A percentile compares a stretch with the other conserved stretches of the same genome.
Evolutionary conservation across 805 yeast genomes (phyloP).

Genomic region (Wickerhamiella slavikovae): DNA sequence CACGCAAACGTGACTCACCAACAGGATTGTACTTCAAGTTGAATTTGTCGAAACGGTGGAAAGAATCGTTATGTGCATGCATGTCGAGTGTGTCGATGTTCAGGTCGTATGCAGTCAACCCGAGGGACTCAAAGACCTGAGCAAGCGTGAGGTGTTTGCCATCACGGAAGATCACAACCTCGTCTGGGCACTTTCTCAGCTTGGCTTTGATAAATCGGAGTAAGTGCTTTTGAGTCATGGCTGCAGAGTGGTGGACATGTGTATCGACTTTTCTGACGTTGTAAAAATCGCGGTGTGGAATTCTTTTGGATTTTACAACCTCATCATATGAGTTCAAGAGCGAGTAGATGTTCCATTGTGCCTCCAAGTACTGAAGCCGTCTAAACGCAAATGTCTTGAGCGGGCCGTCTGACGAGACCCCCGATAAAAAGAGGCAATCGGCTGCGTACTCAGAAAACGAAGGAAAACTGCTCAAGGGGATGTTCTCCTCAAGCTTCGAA

Average conservation of each 20-base stretch:
- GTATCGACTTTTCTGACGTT: conserved; percentile 94
- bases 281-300: conserved; percentile 94
- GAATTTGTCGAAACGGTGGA: conserved; percentile 95
- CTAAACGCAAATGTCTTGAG: conserved; percentile 90
- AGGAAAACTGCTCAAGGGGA: conserved; percentile 41
- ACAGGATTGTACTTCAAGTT: conserved; percentile 93
- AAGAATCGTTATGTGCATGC: conserved; percentile 98
- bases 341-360: conserved; percentile 85
- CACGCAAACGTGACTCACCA: conserved; percentile 94
- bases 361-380: conserved; percentile 81
- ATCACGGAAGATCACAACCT: conserved; percentile 85
- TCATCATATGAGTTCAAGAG: conserved; percentile 85
- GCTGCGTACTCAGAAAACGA: conserved; percentile 64
- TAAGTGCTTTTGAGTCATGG: conserved; percentile 96
- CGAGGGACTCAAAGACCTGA: conserved; percentile 82
- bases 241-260: conserved; percentile 96
- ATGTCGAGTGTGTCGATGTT: conserved; percentile 93
- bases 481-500: conserved; percentile 10
- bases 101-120: conserved; percentile 81
- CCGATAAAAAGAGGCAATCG: conserved; percentile 57
- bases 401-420: conserved; percentile 82
- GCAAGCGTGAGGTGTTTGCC: conserved; percentile 65
- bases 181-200: conserved; percentile 68
- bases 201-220: conserved; percentile 87
- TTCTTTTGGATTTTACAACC: conserved; percentile 68